phyloP scores from a whole-genome alignment of 805 yeast species.

The Metschnikowia cerradonensis region DNA sequence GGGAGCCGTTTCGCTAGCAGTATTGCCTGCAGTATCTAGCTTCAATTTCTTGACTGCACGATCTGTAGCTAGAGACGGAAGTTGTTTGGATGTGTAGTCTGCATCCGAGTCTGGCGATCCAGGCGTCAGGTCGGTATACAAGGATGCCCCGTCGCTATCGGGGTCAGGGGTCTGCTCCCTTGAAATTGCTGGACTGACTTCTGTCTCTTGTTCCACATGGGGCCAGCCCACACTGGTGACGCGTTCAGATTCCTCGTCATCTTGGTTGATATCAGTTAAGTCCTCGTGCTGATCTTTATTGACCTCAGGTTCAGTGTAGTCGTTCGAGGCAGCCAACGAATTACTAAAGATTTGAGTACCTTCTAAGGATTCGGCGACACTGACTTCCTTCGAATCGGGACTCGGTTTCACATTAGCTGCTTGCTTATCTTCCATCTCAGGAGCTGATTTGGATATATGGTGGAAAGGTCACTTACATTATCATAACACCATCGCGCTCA shows the following conservation, averaged over 20 bases:
- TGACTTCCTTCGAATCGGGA: not conserved
- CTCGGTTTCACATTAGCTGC: not conserved
- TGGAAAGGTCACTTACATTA: not conserved
- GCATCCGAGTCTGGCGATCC: constrained; percentile 8
- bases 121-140: constrained; percentile 11
- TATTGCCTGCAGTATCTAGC: not conserved
- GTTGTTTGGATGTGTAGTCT: not conserved
- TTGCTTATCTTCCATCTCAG: not conserved
- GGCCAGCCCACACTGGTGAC: not conserved
- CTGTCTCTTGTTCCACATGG: not conserved
- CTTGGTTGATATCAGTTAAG: not conserved
- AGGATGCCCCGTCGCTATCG: constrained; percentile 6
- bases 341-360: constrained; percentile 1
- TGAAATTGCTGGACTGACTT: not conserved
- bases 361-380: not conserved
- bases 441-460: no score
- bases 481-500: constrained; percentile 1
- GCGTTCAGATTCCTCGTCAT: not conserved
- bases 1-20: not conserved
- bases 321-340: not conserved
- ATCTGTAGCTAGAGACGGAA: constrained; percentile 4
- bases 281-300: not conserved
- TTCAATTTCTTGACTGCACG: constrained; percentile 7
- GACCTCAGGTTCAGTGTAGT: not conserved
- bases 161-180: constrained; percentile 15